Percentiles rank a stretch among this genome's conserved stretches.
Evolutionary conservation across 306 rosid genomes (phyloP).

Genomic region (Senna tora): DNA sequence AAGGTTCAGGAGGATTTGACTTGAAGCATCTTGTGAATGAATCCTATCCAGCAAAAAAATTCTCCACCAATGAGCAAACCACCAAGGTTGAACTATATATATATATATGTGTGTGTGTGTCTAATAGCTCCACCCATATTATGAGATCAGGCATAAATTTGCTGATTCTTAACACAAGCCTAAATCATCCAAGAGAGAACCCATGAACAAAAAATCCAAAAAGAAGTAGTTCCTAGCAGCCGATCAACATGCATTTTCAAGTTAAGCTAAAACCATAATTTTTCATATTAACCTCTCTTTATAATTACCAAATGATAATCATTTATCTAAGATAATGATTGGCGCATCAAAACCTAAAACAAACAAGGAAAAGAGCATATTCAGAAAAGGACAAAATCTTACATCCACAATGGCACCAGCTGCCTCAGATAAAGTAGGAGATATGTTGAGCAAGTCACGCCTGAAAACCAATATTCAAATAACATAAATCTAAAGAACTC

Average conservation of each 20-base stretch:
- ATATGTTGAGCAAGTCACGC: constrained; percentile 83
- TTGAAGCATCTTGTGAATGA: constrained; percentile 90
- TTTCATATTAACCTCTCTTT: neutral
- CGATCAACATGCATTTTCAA: neutral
- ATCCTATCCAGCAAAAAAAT: constrained; percentile 54
- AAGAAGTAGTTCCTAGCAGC: neutral
- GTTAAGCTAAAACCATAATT: neutral
- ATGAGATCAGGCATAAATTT: neutral
- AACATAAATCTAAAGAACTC: neutral
- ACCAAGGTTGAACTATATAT: neutral
- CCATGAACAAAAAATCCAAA: neutral
- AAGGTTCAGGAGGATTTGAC: constrained; percentile 83
- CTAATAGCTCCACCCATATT: neutral
- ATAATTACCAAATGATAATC: constrained; percentile 8
- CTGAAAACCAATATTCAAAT: constrained; percentile 42
- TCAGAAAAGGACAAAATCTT: constrained; percentile 27
- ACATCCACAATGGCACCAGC: constrained; percentile 93
- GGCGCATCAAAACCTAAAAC: constrained; percentile 16
- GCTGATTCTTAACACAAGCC: neutral
- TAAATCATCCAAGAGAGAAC: neutral
- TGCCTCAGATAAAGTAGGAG: constrained; percentile 77
- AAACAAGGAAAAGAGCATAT: neutral
- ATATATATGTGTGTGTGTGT: no score
- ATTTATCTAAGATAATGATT: neutral
- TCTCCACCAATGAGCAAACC: neutral